Conservation (phyloP, 2,329 filamentous ascomycete genomes). For the Exutisphaerella laricina region DNA sequence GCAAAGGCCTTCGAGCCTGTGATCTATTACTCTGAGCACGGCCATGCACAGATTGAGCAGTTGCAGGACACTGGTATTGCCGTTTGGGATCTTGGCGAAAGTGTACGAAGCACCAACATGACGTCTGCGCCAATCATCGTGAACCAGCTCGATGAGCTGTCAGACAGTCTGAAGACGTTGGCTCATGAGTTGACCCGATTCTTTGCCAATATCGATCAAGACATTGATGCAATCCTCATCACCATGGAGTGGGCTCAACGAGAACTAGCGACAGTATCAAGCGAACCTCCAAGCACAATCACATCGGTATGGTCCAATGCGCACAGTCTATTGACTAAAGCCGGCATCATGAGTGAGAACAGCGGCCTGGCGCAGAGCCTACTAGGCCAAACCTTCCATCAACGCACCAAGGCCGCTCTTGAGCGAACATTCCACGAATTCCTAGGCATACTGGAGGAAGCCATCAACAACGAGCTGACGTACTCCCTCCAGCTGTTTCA, state of each 20-base stretch:
- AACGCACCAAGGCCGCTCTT: slow-evolving; percentile 72
- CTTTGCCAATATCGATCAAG: slow-evolving; percentile 87
- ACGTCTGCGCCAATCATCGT: slow-evolving; percentile 83
- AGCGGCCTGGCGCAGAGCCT: slow-evolving; percentile 40
- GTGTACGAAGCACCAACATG: slow-evolving; percentile 83
- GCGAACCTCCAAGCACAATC: slow-evolving; percentile 57
- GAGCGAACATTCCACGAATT: slow-evolving; percentile 87
- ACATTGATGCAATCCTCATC: slow-evolving; percentile 85
- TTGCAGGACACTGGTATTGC: slow-evolving; percentile 87
- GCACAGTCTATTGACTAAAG: slow-evolving; percentile 65
- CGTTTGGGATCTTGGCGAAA: slow-evolving; percentile 92
- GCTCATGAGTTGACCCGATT: slow-evolving; percentile 84
- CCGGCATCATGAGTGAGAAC: slow-evolving; percentile 38
- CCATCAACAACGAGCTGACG: slow-evolving; percentile 76
- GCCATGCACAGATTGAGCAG: slow-evolving; percentile 76
- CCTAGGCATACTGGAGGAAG: slow-evolving; percentile 78
- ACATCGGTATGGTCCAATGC: slow-evolving; percentile 77
- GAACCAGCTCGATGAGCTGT: slow-evolving; percentile 74
- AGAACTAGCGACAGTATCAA: slow-evolving; percentile 67
- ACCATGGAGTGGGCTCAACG: slow-evolving; percentile 95
- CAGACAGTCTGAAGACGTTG: slow-evolving; percentile 76
- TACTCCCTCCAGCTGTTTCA: slow-evolving; percentile 75
- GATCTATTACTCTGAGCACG: slow-evolving; percentile 90
- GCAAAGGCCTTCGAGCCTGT: slow-evolving; percentile 89
- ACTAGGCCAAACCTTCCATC: slow-evolving; percentile 73